phyloP scores from a whole-genome alignment of 805 yeast species.

The Candida stauntonica region DNA sequence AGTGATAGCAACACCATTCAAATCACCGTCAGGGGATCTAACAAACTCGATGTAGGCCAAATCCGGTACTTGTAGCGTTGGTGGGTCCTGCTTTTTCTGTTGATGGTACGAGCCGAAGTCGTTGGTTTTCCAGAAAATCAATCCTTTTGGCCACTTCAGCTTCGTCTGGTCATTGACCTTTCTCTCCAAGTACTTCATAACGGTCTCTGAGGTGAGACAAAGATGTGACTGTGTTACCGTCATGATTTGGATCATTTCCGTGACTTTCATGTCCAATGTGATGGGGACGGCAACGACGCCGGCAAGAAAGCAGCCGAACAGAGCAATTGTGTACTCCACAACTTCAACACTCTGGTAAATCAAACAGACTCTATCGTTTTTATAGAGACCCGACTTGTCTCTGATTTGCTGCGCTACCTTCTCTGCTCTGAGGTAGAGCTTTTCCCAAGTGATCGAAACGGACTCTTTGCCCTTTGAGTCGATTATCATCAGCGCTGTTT shows the following conservation, averaged over 20 bases:
- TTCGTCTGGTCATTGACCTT: constrained; percentile 41
- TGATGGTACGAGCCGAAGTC: constrained; percentile 75
- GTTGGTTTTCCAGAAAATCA: constrained; percentile 75
- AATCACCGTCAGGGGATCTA: constrained; percentile 83
- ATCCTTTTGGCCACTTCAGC: constrained; percentile 68
- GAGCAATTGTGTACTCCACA: constrained; percentile 78
- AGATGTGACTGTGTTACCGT: constrained; percentile 70
- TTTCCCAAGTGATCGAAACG: constrained; percentile 81
- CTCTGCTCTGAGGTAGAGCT: constrained; percentile 74
- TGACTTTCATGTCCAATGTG: constrained; percentile 63
- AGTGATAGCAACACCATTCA: constrained; percentile 89
- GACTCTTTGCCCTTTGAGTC: constrained; percentile 82
- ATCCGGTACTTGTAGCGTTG: constrained; percentile 71
- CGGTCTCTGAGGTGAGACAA: constrained; percentile 76
- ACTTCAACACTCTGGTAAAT: constrained; percentile 82
- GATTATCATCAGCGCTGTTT: constrained; percentile 65
- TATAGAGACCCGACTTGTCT: constrained; percentile 65
- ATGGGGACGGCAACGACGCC: constrained; percentile 95
- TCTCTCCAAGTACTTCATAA: constrained; percentile 69
- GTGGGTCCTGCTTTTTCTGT: constrained; percentile 52
- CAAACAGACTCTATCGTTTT: constrained; percentile 79
- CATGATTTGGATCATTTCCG: constrained; percentile 70
- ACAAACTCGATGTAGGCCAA: constrained; percentile 92
- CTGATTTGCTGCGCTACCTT: constrained; percentile 81
- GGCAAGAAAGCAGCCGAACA: constrained; percentile 88